A percentile compares a stretch with the other conserved stretches of the same genome.
These are phyloP conservation scores for Phytophthora hibernalis DNA, from an alignment of 352 stramenopile species.

Conservation along the genomic window DNA sequence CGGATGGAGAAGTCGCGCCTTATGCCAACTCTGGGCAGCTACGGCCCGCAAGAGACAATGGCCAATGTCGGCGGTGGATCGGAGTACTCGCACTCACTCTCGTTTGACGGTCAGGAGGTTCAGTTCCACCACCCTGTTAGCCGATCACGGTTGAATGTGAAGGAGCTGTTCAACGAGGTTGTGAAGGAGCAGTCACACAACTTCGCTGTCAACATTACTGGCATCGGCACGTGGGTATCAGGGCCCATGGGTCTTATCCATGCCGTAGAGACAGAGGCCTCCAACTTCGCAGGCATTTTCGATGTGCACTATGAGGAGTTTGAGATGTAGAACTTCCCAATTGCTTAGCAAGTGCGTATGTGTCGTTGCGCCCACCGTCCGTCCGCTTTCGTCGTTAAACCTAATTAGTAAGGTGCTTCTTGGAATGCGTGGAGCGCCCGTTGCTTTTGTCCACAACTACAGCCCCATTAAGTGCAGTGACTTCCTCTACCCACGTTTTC, in stretches of 20 bases:
- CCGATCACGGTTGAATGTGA: conserved; percentile 74
- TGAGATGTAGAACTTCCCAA: conserved; percentile 76
- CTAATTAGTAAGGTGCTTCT: conserved; percentile 38
- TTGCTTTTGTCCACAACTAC: conserved; percentile 9
- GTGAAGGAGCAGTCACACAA: conserved; percentile 89
- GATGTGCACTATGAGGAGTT: conserved; percentile 91
- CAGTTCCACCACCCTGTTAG: conserved; percentile 81
- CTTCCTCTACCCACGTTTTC: neutral
- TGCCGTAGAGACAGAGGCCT: conserved; percentile 72
- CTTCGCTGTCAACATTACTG: conserved; percentile 81
- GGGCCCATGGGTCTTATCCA: conserved; percentile 86
- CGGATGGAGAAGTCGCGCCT: conserved; percentile 78
- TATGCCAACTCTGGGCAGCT: conserved; percentile 50
- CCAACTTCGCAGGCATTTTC: conserved; percentile 85
- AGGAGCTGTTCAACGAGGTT: conserved; percentile 78
- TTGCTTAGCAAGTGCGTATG: conserved; percentile 34
- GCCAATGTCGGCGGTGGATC: conserved; percentile 46
- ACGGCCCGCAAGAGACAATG: conserved; percentile 33
- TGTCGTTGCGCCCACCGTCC: conserved; percentile 32
- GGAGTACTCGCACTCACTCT: conserved; percentile 81
- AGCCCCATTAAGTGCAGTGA: neutral
- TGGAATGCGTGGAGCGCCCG: conserved; percentile 9
- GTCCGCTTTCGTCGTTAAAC: conserved; percentile 31
- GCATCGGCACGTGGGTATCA: conserved; percentile 85
- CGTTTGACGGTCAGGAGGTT: conserved; percentile 79